A percentile compares a stretch with the other conserved stretches of the same genome.
These are phyloP conservation scores for Mollisiaceae sp. DNA, from an alignment of 2,329 filamentous ascomycete species.

Conservation along the genomic window DNA sequence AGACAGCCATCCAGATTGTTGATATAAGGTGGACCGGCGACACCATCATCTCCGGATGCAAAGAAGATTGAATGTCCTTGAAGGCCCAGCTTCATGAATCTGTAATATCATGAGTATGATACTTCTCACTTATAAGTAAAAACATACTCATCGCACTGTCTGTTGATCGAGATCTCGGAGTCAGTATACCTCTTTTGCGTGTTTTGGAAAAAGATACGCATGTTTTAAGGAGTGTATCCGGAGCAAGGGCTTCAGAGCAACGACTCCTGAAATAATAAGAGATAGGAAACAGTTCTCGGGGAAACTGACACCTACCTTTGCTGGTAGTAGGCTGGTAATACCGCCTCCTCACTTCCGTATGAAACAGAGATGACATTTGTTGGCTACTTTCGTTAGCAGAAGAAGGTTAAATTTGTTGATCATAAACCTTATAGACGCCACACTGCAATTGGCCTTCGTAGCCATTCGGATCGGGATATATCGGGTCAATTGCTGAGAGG, in stretches of 20 bases:
- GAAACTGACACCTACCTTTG: conserved; percentile 40
- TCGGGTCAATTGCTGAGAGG: conserved; percentile 31
- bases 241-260: no score
- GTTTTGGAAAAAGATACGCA: no score
- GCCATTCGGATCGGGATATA: conserved; percentile 33
- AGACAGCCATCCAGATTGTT: conserved; percentile 43
- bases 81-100: conserved; percentile 54
- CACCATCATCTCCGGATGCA: conserved; percentile 52
- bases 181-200: no score
- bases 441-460: conserved; percentile 47
- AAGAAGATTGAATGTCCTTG: conserved; percentile 52
- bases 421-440: conserved; percentile 41
- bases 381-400: neutral
- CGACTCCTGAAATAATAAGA: no score
- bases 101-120: neutral
- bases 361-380: conserved; percentile 51
- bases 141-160: conserved; percentile 52
- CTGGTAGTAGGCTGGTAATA: conserved; percentile 57
- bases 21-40: conserved; percentile 42
- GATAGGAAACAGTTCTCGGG: no score
- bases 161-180: no score
- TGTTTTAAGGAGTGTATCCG: no score
- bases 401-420: neutral
- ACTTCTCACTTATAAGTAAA: neutral
- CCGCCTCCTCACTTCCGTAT: conserved; percentile 55